Conservation (phyloP, 2,329 filamentous ascomycete species). For the Colletotrichum sp. region DNA sequence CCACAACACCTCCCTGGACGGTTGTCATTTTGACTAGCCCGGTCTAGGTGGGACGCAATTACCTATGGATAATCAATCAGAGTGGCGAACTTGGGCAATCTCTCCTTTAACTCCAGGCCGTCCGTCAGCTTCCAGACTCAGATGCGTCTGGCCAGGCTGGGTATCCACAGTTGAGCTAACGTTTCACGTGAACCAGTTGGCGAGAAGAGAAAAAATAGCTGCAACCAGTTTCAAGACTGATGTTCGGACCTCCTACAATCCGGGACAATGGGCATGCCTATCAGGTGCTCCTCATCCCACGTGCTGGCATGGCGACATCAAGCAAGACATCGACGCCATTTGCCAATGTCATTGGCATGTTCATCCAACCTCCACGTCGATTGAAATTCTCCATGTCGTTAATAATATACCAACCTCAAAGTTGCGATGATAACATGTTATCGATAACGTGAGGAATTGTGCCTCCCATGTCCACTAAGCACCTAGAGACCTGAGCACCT, state of each 20-base stretch:
- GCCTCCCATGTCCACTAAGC: accelerated
- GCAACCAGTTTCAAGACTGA: neutral
- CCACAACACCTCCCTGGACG: neutral
- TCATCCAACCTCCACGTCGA: neutral
- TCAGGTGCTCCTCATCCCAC: neutral
- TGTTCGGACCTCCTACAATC: neutral
- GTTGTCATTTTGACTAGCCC: neutral
- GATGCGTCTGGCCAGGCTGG: neutral
- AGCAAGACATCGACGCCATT: neutral
- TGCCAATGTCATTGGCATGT: neutral
- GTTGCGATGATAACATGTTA: neutral
- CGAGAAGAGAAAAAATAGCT: neutral
- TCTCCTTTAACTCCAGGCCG: neutral
- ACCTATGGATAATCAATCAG: neutral
- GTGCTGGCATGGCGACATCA: neutral
- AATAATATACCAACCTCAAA: neutral
- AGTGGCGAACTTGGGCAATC: neutral
- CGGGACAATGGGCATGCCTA: neutral
- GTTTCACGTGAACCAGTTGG: neutral
- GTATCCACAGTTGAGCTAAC: neutral
- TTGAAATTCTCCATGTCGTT: neutral
- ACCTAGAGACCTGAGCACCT: neutral
- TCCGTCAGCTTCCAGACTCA: neutral
- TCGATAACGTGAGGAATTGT: neutral
- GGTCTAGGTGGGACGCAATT: neutral